Conservation (phyloP, 352 stramenopile species). For the Phytophthora aleatoria region DNA sequence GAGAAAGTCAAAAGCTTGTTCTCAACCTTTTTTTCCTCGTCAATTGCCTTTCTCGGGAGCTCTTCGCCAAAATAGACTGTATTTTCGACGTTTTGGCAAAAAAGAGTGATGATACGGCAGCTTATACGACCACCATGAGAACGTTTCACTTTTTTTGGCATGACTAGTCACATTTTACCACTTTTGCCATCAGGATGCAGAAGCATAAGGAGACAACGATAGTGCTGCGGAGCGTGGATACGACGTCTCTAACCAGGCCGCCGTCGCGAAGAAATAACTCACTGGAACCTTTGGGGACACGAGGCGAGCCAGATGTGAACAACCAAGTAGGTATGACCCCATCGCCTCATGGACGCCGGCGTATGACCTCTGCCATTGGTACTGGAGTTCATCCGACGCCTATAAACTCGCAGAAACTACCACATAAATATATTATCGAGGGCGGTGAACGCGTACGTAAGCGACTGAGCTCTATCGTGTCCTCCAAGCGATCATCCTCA, state of each 20-base stretch:
- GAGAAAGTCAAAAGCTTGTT: background rate
- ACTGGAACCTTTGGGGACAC: conserved; percentile 24
- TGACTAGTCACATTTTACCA: conserved; percentile 16
- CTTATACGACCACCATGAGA: conserved; percentile 22
- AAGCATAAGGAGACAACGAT: conserved; percentile 13
- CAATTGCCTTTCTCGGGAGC: conserved; percentile 1
- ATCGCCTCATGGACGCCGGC: conserved; percentile 6
- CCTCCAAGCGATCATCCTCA: conserved; percentile 15
- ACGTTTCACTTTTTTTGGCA: conserved; percentile 32
- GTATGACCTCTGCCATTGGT: conserved; percentile 2
- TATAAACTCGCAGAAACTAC: conserved; percentile 4
- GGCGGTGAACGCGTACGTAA: conserved; percentile 5
- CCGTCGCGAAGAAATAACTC: conserved; percentile 22
- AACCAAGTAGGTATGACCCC: conserved; percentile 6
- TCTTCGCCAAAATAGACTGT: conserved; percentile 20
- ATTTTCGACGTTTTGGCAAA: conserved; percentile 9
- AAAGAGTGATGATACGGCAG: conserved; percentile 22
- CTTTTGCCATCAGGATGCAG: conserved; percentile 16
- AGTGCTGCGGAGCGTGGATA: conserved; percentile 7
- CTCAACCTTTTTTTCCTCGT: background rate
- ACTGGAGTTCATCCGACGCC: background rate
- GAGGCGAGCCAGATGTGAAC: conserved; percentile 6
- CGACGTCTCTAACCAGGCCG: conserved; percentile 3
- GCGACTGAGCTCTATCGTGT: conserved; percentile 14
- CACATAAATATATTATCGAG: conserved; percentile 18